Percentiles rank a stretch among this genome's conserved stretches.
Evolutionary conservation across 148 eudicot species (phyloP).

Genomic region (Cornus florida): DNA sequence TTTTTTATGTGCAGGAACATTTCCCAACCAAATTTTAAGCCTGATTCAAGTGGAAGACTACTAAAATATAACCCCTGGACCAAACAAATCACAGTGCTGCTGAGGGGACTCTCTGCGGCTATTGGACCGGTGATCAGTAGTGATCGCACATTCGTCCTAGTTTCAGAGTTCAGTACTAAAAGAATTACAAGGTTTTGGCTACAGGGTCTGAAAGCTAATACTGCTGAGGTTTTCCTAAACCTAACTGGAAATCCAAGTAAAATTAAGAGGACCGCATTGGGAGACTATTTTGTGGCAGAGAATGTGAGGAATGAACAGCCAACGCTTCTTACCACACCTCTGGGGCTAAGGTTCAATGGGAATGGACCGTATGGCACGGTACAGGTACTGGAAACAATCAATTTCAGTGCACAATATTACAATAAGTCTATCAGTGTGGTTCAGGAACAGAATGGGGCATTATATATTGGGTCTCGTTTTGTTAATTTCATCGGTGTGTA

Average conservation of each 20-base stretch:
- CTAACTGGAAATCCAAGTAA: slow-evolving; percentile 21
- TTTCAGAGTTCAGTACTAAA: slow-evolving; percentile 20
- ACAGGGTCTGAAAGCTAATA: slow-evolving; percentile 15
- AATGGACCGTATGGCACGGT: too few relatives aligned
- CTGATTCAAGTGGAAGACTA: slow-evolving; percentile 25
- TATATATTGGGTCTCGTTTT: neutral
- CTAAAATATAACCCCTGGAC: slow-evolving; percentile 25
- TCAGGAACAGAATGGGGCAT: neutral
- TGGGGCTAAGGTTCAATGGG: too few relatives aligned
- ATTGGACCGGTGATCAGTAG: slow-evolving; percentile 28
- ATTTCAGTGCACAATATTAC: too few relatives aligned
- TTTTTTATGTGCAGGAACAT: neutral
- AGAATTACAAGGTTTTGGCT: slow-evolving; percentile 28
- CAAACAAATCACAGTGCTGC: slow-evolving; percentile 12
- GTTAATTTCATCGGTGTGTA: neutral
- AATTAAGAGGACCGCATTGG: slow-evolving; percentile 14
- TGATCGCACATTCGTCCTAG: slow-evolving; percentile 20
- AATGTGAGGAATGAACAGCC: too few relatives aligned
- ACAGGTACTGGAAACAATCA: too few relatives aligned
- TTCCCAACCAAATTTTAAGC: slow-evolving; percentile 10
- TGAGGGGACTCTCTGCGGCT: slow-evolving; percentile 17
- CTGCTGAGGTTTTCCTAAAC: slow-evolving; percentile 17
- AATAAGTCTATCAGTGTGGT: neutral
- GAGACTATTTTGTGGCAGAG: slow-evolving; percentile 30
- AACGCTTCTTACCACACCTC: too few relatives aligned